Evolutionary conservation across 371 early-diverging fungal genomes (phyloP), one percentile per base, ranked within the genome.

Genomic region (Basidiobolus meristosporus): DNA sequence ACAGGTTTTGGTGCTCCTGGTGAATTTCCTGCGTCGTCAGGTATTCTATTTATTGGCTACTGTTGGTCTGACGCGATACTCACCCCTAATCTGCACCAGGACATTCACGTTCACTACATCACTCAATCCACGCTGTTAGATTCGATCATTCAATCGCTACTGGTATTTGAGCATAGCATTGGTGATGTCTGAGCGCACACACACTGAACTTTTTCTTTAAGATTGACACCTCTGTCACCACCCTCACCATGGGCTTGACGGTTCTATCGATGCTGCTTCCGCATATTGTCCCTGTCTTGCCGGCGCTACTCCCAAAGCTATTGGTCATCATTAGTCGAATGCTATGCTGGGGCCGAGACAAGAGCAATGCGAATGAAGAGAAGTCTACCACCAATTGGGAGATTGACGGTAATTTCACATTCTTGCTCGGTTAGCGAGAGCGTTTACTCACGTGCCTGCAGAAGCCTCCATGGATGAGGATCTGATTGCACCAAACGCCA

Each of bases 261-360:
- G 64, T 66, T 7, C 38, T 75, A 18, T 68, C 72, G 35, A 75
- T 75, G 75, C 46, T 75, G 7, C 50, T 75, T 30, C 75, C 75
- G 17, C 60, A 71, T n/a, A 75, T 75, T 14, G 68, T 68, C 29
- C 61, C 68, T 0, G 56, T 67, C 2, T 43, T 75, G 37, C 63
- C 69, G 2, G 57, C 59, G 2, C 56, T 57, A 39, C 56, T 75
- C 17, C 71, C 73, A 2, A 61, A 66, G 15, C 43, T 75, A 7
- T 75, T 70, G 32, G 57, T 62, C 45, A 65, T 72, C 26, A 62
- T 70, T 42, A 65, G 62, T 14, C 56, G 75, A 44, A 65, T 69
- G 5, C 56, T 75, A 19, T 70, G 65, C 32, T 75, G 75, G 75
- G 70, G 69, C 41, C 63, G 65, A 28, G 47, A 68, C 46, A 62